phyloP scores from a whole-genome alignment of 176 grass and related monocot genomes.

The Ananas comosus region DNA sequence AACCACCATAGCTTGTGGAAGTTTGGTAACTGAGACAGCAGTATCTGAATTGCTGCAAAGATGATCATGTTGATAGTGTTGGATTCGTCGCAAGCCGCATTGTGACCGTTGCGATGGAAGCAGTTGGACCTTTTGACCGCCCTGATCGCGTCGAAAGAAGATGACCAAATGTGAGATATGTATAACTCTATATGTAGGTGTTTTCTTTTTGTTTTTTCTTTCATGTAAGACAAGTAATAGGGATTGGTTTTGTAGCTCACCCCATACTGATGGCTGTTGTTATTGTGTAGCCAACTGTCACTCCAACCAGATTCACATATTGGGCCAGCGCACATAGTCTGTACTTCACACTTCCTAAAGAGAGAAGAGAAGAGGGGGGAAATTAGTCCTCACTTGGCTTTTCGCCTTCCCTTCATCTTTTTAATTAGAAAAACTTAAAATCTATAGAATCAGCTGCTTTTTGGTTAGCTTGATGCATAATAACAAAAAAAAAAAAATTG shows the following conservation, averaged over 20 bases:
- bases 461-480: too few species aligned
- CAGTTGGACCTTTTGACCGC: conserved; percentile 29
- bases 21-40: conserved; percentile 27
- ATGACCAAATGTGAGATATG: background rate
- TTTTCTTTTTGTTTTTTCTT: too few species aligned
- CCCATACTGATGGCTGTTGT: conserved; percentile 40
- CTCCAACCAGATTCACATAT: conserved; percentile 26
- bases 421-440: background rate
- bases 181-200: too few species aligned
- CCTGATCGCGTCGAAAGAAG: background rate
- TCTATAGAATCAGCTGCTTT: background rate
- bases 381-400: too few species aligned
- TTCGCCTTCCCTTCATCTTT: too few species aligned
- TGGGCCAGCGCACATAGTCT: conserved; percentile 26
- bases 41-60: conserved; percentile 22
- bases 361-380: background rate
- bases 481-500: too few species aligned
- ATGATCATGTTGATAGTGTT: conserved; percentile 29
- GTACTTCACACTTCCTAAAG: background rate
- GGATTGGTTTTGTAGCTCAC: background rate
- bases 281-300: conserved; percentile 33
- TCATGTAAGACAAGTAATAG: too few species aligned
- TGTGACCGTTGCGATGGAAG: conserved; percentile 31
- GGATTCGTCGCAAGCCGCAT: conserved; percentile 10
- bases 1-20: conserved; percentile 38